Base-by-base conservation (phyloP, 768 basidiomycete genomes). In the Gautieria morchelliformis region DNA sequence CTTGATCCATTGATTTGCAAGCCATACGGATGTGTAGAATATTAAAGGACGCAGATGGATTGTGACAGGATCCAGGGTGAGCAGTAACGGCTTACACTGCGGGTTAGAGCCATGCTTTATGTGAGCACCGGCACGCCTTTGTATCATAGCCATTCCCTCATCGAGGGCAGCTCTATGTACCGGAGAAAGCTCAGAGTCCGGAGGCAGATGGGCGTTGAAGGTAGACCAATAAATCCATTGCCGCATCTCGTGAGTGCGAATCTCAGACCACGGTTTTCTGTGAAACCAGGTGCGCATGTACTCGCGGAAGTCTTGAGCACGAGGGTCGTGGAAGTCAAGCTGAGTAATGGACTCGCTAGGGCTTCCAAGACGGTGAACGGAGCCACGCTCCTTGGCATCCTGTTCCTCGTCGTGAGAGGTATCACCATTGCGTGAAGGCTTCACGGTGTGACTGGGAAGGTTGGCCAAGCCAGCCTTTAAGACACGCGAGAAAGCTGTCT, bases 171-270 rank as follows among this genome's bases (percentile, higher is more conserved):
- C 67, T 30, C 70, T 73, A 51, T 81, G 80, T 33, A 19, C 9
- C 3, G 71, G 59, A 11, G 72, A 67, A 1, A 81, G 70, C 17
- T 89, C 67, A 30, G 68, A 53, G 11, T 82, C 75, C 6, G 78
- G 65, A 15, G 84, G 83, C 33, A 88, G 72, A 40, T 81, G 74
- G 5, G 78, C 73, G 65, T 86, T 86, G 69, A 84, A 93, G 64
- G 88, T 83, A 22, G 81, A 78, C 91, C 92, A 94, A 57, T 89
- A 83, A 32, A 95, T 72, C 87, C 90, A 94, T 59, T 79, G 73
- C 42, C 75, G 75, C 56, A 90, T 71, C 66, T 91, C 81, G 40
- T 78, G 71, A 17, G 73, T 75, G 45, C 75, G 81, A 58, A 95
- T 78, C 12, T 78, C 73, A 0, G 84, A 84, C 87, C 88, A 95